Evolutionary conservation across 83 land plant species (phyloP).

Genomic region (Picea mariana): DNA sequence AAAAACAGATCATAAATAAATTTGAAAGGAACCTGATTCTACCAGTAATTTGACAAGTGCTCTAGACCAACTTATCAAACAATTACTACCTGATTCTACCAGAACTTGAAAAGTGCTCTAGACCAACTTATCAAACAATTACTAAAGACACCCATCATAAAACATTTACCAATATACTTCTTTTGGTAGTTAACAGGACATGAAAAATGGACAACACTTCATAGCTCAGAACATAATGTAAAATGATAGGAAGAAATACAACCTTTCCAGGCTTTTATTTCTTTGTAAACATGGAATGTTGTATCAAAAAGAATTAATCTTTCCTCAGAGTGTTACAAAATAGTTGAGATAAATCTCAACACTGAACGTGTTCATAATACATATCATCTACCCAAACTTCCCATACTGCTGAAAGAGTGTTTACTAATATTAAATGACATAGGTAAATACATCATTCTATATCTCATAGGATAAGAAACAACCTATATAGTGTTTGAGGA

Average conservation of each 20-base stretch:
- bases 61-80: neutral
- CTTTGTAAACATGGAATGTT: neutral
- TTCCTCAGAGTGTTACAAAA: neutral
- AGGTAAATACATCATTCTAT: neutral
- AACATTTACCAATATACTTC: neutral
- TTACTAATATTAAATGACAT: neutral
- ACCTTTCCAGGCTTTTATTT: neutral
- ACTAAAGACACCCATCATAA: neutral
- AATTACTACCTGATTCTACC: neutral
- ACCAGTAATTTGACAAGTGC: neutral
- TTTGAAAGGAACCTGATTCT: no score
- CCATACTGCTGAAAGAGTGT: neutral
- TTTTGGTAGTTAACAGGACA: neutral
- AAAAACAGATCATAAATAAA: no score
- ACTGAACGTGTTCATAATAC: neutral
- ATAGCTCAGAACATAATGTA: neutral
- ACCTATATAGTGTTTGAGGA: neutral
- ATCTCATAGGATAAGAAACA: neutral
- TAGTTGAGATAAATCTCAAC: neutral
- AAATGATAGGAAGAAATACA: neutral
- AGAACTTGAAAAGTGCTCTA: neutral
- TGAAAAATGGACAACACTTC: neutral
- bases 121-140: neutral
- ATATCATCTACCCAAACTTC: neutral
- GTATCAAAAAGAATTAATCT: neutral